Base-by-base conservation (phyloP, 208 protist species). In the Crithidia fasciculata region DNA sequence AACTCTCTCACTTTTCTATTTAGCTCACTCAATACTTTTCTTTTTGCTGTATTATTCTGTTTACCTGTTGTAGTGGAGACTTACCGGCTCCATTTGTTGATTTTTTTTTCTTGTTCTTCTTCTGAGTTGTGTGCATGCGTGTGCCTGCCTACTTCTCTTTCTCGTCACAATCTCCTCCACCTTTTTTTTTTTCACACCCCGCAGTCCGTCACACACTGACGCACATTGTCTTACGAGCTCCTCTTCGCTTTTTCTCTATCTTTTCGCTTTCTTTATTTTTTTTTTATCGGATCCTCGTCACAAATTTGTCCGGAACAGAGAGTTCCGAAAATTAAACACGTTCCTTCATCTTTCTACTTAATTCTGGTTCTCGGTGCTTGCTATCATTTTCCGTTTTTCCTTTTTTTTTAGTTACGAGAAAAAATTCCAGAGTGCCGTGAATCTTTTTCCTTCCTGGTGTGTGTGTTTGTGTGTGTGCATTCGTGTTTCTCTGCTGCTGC, bases 211-310 rank as follows among this genome's bases (percentile, higher is more conserved):
- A 16, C 10, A 47, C 69, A 61, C 36, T 49, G 41, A 65, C 36
- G 53, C 19, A 69, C 2, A 45, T n/a, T 4, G 13, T 8, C 37
- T 49, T 8, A 49, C 45, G 7, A 49, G 9, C 7, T 15, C 45
- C 7, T 49, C 7, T 2, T 8, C 45, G 7, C 9, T 13, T 49
- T 72, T 15, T 57, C 53, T 15, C 12, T 52, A 18, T 68, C 70
- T 65, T 60, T 70, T 79, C 15, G 19, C 56, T 53, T 62, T 60
- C 9, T 37, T 73, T 58, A 49, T 15, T 69, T 60, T 59, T 61
- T 69, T 53, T 16, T 57, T 12, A n/a, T 49, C 59, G 36, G 37
- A 41, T 75, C 19, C 19, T 61, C 54, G 18, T 76, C 44, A 39
- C 41, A 0, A 2, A 49, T 49, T 49, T 49, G 12, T 49, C 9